These are phyloP conservation scores for Obelidium mucronatum DNA, from an alignment of 192 early-diverging fungal genomes.

Conservation along the genomic window DNA sequence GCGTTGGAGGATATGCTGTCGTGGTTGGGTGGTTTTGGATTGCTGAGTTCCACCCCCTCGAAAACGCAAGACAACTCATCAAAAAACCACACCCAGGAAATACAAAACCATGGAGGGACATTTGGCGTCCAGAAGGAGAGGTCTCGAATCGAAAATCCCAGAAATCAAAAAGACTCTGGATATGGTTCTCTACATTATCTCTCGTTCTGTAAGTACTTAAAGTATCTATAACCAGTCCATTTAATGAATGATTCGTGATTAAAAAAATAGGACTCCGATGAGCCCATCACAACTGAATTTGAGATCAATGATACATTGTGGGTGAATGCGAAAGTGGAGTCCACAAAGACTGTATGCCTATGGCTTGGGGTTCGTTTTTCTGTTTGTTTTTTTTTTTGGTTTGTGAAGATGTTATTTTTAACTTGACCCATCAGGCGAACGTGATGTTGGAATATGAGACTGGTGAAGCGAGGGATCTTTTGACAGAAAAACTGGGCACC, in stretches of 20 bases:
- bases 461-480: slow-evolving; percentile 84
- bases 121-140: slow-evolving; percentile 80
- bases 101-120: slow-evolving; percentile 98
- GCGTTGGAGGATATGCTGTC: too few species aligned
- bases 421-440: slow-evolving; percentile 73
- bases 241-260: background rate
- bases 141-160: slow-evolving; percentile 92
- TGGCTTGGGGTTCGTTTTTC: slow-evolving; percentile 86
- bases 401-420: background rate
- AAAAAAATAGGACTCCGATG: slow-evolving; percentile 56
- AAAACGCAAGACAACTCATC: background rate
- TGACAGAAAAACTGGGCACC: slow-evolving; percentile 75
- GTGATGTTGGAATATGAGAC: slow-evolving; percentile 96
- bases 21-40: too few species aligned
- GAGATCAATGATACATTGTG: slow-evolving; percentile 96
- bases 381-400: background rate
- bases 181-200: slow-evolving; percentile 81
- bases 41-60: too few species aligned
- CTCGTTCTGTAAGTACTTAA: slow-evolving; percentile 23
- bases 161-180: slow-evolving; percentile 94
- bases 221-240: background rate
- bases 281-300: slow-evolving; percentile 83
- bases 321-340: slow-evolving; percentile 80
- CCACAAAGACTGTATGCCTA: slow-evolving; percentile 83
- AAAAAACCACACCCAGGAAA: slow-evolving; percentile 69